Conservation (phyloP, 169 alveolate species). For the Cryptosporidium muris region DNA sequence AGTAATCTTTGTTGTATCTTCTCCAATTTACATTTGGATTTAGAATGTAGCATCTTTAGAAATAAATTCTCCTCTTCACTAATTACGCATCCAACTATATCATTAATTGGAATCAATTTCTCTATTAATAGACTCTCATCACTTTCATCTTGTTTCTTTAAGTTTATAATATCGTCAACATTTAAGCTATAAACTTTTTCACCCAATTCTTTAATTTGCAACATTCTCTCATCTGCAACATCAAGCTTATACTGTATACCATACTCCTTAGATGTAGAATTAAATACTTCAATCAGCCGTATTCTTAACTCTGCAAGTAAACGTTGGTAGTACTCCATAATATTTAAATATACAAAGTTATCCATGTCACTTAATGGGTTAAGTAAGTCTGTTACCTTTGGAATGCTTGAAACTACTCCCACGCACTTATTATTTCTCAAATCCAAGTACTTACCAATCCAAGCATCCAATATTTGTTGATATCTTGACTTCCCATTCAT, state of each 20-base stretch:
- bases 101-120: slow-evolving; percentile 19
- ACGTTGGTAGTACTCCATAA: slow-evolving; percentile 16
- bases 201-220: slow-evolving; percentile 40
- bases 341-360: slow-evolving; percentile 15
- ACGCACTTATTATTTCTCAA: neutral
- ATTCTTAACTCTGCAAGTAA: slow-evolving; percentile 13
- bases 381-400: slow-evolving; percentile 6
- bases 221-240: slow-evolving; percentile 45
- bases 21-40: slow-evolving; percentile 26
- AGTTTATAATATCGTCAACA: slow-evolving; percentile 16
- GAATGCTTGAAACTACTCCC: slow-evolving; percentile 54
- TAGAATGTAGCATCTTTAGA: neutral
- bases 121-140: slow-evolving; percentile 52
- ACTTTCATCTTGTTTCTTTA: slow-evolving; percentile 30
- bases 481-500: neutral
- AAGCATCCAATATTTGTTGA: neutral
- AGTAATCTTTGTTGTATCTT: neutral
- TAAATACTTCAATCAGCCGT: slow-evolving; percentile 20
- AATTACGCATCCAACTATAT: slow-evolving; percentile 12
- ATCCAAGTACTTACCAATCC: neutral
- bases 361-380: slow-evolving; percentile 42
- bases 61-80: slow-evolving; percentile 23
- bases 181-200: slow-evolving; percentile 28
- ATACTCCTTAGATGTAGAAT: slow-evolving; percentile 2
- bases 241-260: slow-evolving; percentile 51